Percentiles rank a stretch among this genome's conserved stretches.
phyloP scores from a whole-genome alignment of 768 basidiomycete genomes.

The Suillus paluster region DNA sequence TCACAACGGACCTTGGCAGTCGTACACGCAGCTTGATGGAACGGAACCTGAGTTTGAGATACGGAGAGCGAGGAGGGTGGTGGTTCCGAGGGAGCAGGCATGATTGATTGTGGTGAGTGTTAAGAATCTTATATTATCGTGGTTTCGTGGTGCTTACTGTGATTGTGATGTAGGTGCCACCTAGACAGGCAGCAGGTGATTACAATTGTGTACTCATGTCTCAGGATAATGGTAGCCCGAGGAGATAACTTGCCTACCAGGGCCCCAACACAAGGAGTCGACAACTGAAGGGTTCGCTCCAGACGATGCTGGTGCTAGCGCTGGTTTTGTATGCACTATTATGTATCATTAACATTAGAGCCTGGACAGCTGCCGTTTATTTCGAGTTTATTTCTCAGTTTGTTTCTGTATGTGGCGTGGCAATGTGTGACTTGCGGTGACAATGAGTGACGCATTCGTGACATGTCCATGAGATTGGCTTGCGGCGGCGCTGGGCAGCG shows the following conservation, averaged over 20 bases:
- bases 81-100: slow-evolving; percentile 23
- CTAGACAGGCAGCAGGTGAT: slow-evolving; percentile 16
- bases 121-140: no score
- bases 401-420: no score
- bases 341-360: no score
- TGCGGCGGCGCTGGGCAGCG: no score
- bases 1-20: slow-evolving; percentile 12
- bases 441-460: no score
- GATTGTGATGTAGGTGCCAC: slow-evolving; percentile 26
- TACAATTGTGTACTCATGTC: slow-evolving; percentile 11
- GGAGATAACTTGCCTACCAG: neutral
- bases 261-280: slow-evolving; percentile 9
- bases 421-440: no score
- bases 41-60: slow-evolving; percentile 25
- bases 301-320: neutral
- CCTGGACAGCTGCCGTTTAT: no score
- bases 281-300: no score
- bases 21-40: slow-evolving; percentile 10
- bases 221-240: slow-evolving; percentile 13
- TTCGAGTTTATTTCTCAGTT: no score
- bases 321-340: no score
- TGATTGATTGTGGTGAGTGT: slow-evolving; percentile 25
- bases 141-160: slow-evolving; percentile 13
- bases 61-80: slow-evolving; percentile 25
- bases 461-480: no score